Conservation (phyloP, 805 yeast species). For the Ogataea dorogensis region DNA sequence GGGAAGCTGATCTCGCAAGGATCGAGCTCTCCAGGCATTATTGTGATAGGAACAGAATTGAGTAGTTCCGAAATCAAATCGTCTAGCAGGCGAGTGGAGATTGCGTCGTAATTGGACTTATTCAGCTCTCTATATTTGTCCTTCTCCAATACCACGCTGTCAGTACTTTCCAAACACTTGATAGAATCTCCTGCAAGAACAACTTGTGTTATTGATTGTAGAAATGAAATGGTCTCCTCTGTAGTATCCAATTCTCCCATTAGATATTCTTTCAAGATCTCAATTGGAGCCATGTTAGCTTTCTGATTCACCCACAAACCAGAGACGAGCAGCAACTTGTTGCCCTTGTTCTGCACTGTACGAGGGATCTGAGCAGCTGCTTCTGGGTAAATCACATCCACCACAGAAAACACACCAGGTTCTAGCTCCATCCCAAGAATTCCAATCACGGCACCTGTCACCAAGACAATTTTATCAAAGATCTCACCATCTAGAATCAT, state of each 20-base stretch:
- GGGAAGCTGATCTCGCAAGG: slow-evolving; percentile 86
- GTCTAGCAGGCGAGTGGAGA: slow-evolving; percentile 57
- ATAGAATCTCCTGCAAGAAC: slow-evolving; percentile 72
- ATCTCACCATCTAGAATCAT: slow-evolving; percentile 67
- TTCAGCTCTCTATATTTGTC: slow-evolving; percentile 50
- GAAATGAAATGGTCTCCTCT: slow-evolving; percentile 15
- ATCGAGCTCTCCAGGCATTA: slow-evolving; percentile 85
- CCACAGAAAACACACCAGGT: slow-evolving; percentile 80
- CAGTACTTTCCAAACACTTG: slow-evolving; percentile 24
- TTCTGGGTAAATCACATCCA: slow-evolving; percentile 75
- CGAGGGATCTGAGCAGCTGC: slow-evolving; percentile 53
- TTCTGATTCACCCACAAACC: slow-evolving; percentile 60
- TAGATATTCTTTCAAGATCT: slow-evolving; percentile 65
- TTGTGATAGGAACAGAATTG: slow-evolving; percentile 60
- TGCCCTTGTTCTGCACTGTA: slow-evolving; percentile 23
- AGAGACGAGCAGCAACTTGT: slow-evolving; percentile 68
- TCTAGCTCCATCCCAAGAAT: slow-evolving; percentile 81
- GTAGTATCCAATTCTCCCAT: slow-evolving; percentile 57
- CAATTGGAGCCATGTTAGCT: slow-evolving; percentile 45
- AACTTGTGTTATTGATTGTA: slow-evolving; percentile 42
- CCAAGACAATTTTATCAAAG: slow-evolving; percentile 58
- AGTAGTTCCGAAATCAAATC: slow-evolving; percentile 54
- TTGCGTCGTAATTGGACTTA: slow-evolving; percentile 48
- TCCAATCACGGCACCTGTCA: slow-evolving; percentile 89
- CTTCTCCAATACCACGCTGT: slow-evolving; percentile 30